A percentile compares a stretch with the other conserved stretches of the same genome.
These are phyloP conservation scores for Aspergillus pseudotamarii DNA, from an alignment of 2,329 filamentous ascomycete genomes.

Conservation along the genomic window DNA sequence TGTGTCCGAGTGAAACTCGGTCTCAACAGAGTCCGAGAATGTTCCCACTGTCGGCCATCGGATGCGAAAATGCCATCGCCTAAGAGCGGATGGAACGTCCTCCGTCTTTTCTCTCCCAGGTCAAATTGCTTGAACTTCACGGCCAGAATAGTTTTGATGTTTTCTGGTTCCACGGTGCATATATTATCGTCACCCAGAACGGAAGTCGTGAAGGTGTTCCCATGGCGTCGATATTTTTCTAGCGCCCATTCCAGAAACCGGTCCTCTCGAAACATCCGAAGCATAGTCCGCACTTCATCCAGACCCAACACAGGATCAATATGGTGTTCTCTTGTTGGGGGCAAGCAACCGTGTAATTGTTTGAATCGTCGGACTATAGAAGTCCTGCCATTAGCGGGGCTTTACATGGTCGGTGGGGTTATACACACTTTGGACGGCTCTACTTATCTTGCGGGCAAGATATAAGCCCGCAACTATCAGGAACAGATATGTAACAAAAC, in stretches of 20 bases:
- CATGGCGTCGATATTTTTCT: background rate
- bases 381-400: background rate
- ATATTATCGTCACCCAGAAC: background rate
- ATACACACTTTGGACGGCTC: background rate
- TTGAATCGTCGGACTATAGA: background rate
- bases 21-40: slow-evolving; percentile 37
- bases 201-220: background rate
- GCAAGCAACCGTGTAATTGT: background rate
- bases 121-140: slow-evolving; percentile 17
- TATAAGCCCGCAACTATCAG: background rate
- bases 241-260: background rate
- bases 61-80: slow-evolving; percentile 23
- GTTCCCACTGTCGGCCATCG: slow-evolving; percentile 27
- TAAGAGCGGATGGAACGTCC: slow-evolving; percentile 12
- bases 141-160: slow-evolving; percentile 19
- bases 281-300: background rate
- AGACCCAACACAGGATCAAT: background rate
- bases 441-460: background rate
- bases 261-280: background rate
- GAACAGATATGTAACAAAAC: background rate
- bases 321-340: background rate
- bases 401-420: background rate
- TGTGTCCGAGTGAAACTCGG: slow-evolving; percentile 38
- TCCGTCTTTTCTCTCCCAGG: slow-evolving; percentile 4
- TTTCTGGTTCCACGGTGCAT: slow-evolving; percentile 9